phyloP scores from a whole-genome alignment of 225 moss, liverwort and hornwort species.

The Marchantia polymorpha region DNA sequence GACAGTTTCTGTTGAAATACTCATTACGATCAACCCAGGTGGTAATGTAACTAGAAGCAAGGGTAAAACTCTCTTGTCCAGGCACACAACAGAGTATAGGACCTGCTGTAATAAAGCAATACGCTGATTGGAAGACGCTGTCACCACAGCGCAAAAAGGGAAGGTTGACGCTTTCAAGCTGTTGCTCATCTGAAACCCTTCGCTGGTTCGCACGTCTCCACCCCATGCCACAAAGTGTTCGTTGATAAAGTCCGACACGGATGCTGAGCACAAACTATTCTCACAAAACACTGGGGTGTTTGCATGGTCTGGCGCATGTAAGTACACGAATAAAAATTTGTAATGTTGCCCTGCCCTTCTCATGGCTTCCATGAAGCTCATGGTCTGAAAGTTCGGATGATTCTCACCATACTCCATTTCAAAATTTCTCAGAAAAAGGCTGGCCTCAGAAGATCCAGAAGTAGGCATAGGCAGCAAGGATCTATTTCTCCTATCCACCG shows the following conservation, averaged over 20 bases:
- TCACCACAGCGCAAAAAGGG: constrained; percentile 95
- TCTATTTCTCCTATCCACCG: constrained; percentile 54
- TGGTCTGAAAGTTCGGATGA: constrained; percentile 74
- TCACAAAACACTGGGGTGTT: constrained; percentile 91
- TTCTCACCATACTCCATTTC: constrained; percentile 82
- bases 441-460: constrained; percentile 71
- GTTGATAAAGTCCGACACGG: constrained; percentile 77
- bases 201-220: constrained; percentile 88
- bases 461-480: constrained; percentile 47
- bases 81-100: constrained; percentile 1
- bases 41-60: background rate
- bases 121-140: constrained; percentile 88
- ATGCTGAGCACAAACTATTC: constrained; percentile 68
- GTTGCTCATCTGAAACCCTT: constrained; percentile 98
- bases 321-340: constrained; percentile 93
- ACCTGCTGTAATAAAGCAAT: constrained; percentile 96
- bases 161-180: constrained; percentile 95
- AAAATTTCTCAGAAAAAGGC: constrained; percentile 73
- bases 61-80: too few species aligned
- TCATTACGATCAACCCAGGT: too few species aligned
- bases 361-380: constrained; percentile 90
- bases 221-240: constrained; percentile 98
- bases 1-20: too few species aligned
- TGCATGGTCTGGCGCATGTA: constrained; percentile 94
- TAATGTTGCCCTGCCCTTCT: constrained; percentile 85